Evolutionary conservation across 805 yeast species (phyloP), one percentile per base, ranked within the genome.

Genomic region (Yarrowia sp.): DNA sequence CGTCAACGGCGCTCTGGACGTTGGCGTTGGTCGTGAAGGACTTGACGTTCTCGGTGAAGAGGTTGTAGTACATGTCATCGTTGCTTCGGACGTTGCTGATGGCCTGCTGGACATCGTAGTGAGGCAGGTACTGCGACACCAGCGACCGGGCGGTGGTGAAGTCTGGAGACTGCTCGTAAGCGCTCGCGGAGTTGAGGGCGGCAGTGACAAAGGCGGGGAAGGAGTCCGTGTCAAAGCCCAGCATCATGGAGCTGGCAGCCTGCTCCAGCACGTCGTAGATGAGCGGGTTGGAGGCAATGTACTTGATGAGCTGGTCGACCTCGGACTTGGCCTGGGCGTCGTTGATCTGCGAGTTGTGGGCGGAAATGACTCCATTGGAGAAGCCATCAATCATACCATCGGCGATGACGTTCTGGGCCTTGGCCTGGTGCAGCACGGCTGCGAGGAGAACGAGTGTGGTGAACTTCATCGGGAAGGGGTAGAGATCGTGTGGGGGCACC

Each of bases 271-370:
- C 34, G 33, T n/a, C 12, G 50, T 44, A 36, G n/a, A 61, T n/a
- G n/a, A 14, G 3, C 8, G 68, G 36, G 44, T 61, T 47, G 44
- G 40, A 34, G 20, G 63, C 68, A 42, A 67, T 40, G 38, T 61
- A 20, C 66, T 61, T 60, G 42, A 52, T 30, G 44, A 66, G 53
- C 39, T 50, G 17, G 46, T 40, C 49, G 30, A 56, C 68, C 38
- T 66, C 66, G 56, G 55, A 56, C 39, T 61, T 61, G 24, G 66
- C 66, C 55, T 61, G 66, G 36, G 66, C 66, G 40, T 44, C 55
- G 43, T 47, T n/a, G 20, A 66, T 56, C 40, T 42, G 42, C 17
- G 53, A 43, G 47, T 67, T 49, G 58, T 60, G 38, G 46, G 68
- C 67, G 10, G 67, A 8, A 36, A 58, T 34, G 42, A 55, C 36